A percentile compares a stretch with the other conserved stretches of the same genome.
Conservation (phyloP, 768 basidiomycete species). For the Coprinellus micaceus region DNA sequence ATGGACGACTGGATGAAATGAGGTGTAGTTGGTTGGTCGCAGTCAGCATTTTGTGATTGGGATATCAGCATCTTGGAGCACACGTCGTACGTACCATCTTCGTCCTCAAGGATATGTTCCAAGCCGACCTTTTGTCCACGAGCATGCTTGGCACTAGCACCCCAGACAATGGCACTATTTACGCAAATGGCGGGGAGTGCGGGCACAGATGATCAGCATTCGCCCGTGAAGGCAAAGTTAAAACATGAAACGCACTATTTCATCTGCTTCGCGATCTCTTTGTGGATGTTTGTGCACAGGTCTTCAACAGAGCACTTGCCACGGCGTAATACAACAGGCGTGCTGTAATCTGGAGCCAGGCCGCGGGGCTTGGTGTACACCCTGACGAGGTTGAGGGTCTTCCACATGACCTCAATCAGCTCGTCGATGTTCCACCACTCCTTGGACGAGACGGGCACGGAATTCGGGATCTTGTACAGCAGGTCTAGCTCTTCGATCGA, state of each 20-base stretch:
- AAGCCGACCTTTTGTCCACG: constrained; percentile 94
- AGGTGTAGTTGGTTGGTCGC: background rate
- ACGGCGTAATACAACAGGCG: constrained; percentile 82
- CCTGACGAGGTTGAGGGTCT: constrained; percentile 85
- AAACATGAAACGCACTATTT: constrained; percentile 65
- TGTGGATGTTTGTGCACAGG: constrained; percentile 91
- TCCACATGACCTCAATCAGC: constrained; percentile 90
- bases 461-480: constrained; percentile 92
- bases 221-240: no score
- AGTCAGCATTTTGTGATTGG: no score
- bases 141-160: constrained; percentile 93
- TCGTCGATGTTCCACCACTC: constrained; percentile 98
- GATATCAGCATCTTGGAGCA: constrained; percentile 20
- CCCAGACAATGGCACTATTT: constrained; percentile 88
- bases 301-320: constrained; percentile 73
- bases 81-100: constrained; percentile 74
- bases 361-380: constrained; percentile 97
- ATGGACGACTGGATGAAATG: constrained; percentile 22
- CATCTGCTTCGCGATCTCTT: constrained; percentile 96
- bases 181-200: no score
- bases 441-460: constrained; percentile 89
- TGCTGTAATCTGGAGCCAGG: constrained; percentile 81
- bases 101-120: constrained; percentile 83
- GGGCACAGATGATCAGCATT: background rate
- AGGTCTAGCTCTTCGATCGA: constrained; percentile 97